Base-by-base conservation (phyloP, 2,329 filamentous ascomycete species). In the Talaromyces sp. region DNA sequence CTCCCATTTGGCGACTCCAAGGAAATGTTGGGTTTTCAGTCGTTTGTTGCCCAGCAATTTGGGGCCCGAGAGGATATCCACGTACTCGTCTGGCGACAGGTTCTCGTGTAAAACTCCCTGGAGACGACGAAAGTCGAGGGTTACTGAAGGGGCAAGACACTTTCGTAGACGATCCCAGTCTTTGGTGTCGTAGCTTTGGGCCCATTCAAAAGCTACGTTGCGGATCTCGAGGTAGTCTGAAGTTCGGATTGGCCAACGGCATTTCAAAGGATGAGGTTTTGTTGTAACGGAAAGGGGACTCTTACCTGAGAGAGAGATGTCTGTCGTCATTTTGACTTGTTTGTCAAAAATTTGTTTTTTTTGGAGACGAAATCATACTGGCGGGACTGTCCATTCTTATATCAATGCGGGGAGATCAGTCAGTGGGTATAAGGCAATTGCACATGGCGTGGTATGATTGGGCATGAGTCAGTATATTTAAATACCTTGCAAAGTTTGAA, bases 1-100 rank as follows among this genome's bases (percentile, higher is more conserved):
- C 61, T 70, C 66, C 57, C 57, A 70, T 43, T 66, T 67, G 3
- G 50, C 55, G 19, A 57, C 62, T 26, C 64, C 64, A 3, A 66
- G 31, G 2, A 66, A 43, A 48, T 66, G 63, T 41, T 66, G 64
- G 31, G 63, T 65, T 12, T 41, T 51, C 7, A 66, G 21, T 14
- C 54, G 57, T 3, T 60, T 59, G 38, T 64, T 50, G 10, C 63
- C 64, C 17, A 65, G 32, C 8, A 65, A 32, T 3, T 61, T 48
- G 17, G 56, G 62, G 38, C 51, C n/a, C 6, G 51, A 53, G 51
- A 53, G 26, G 6, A 53, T 53, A 21, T 24, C 51, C 8, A 53
- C 51, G 21, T 53, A 53, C 8, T 53, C 51, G 8, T 53, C 51
- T 10, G 62, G 58, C 14, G 54, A 57, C 48, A 64, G 57, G 60